phyloP scores from a whole-genome alignment of 192 early-diverging fungal species.

The Polychytrium aggregatum region DNA sequence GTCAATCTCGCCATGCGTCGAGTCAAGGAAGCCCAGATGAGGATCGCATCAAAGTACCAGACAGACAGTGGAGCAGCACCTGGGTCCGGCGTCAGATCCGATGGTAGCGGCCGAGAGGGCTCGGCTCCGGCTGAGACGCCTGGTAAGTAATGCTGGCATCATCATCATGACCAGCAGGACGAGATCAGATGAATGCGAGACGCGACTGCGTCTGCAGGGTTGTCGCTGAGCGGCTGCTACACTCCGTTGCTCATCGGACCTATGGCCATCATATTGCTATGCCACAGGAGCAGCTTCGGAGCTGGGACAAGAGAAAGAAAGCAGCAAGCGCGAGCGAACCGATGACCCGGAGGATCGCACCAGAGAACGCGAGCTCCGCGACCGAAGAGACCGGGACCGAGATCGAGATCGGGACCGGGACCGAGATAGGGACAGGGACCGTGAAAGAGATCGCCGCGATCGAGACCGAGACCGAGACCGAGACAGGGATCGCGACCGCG shows the following conservation, averaged over 20 bases:
- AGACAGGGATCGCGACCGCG: too few species aligned
- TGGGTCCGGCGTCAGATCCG: conserved; percentile 2
- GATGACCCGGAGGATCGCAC: conserved; percentile 6
- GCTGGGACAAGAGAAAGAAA: conserved; percentile 7
- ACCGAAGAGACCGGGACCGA: background rate
- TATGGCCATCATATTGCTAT: too few species aligned
- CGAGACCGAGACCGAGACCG: background rate
- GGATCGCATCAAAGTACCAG: conserved; percentile 27
- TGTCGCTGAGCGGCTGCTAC: too few species aligned
- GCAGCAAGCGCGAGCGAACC: conserved; percentile 4
- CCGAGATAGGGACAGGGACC: too few species aligned
- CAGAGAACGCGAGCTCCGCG: conserved; percentile 13
- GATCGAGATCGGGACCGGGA: too few species aligned
- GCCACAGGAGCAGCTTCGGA: conserved; percentile 4
- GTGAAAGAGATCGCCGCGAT: background rate
- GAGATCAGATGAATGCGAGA: too few species aligned
- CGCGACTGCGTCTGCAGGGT: too few species aligned
- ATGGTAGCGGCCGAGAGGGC: background rate
- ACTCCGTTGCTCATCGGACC: too few species aligned
- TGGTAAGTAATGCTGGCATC: background rate
- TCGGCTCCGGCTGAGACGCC: conserved; percentile 1
- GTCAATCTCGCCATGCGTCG: conserved; percentile 36
- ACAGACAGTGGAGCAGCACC: too few species aligned
- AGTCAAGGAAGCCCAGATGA: conserved; percentile 37
- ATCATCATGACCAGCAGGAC: too few species aligned